phyloP scores from a whole-genome alignment of 371 early-diverging fungal species.

The Fennellomyces sp. region DNA sequence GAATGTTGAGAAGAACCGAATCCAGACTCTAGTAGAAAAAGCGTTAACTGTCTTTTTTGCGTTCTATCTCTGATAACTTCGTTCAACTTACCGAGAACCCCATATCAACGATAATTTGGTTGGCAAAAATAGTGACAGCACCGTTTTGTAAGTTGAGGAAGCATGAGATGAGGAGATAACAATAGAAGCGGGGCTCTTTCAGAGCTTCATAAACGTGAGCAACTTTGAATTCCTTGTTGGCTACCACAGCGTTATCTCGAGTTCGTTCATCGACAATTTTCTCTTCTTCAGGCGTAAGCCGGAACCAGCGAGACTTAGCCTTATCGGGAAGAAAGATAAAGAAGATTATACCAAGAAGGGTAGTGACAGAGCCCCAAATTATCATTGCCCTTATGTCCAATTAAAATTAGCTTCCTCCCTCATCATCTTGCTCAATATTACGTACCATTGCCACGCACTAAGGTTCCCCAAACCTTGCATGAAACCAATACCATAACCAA shows the following conservation, averaged over 20 bases:
- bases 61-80: background rate
- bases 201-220: conserved; percentile 40
- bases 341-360: conserved; percentile 26
- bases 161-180: conserved; percentile 16
- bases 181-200: conserved; percentile 35
- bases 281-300: conserved; percentile 35
- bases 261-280: conserved; percentile 37
- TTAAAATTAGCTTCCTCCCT: background rate
- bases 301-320: conserved; percentile 30
- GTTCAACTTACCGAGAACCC: conserved; percentile 29
- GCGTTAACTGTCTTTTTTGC: background rate
- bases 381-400: conserved; percentile 28
- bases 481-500: conserved; percentile 29
- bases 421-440: background rate
- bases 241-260: conserved; percentile 33
- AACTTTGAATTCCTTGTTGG: conserved; percentile 24
- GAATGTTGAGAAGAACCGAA: conserved; percentile 14
- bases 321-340: conserved; percentile 43
- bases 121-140: conserved; percentile 30
- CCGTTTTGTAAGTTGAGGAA: conserved; percentile 34
- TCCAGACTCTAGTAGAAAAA: conserved; percentile 6
- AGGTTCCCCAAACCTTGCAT: conserved; percentile 17
- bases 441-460: conserved; percentile 25
- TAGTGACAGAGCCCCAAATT: conserved; percentile 31
- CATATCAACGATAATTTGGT: conserved; percentile 31